These are phyloP conservation scores for Leccinellum luteum DNA, from an alignment of 768 basidiomycete species.

Conservation along the genomic window DNA sequence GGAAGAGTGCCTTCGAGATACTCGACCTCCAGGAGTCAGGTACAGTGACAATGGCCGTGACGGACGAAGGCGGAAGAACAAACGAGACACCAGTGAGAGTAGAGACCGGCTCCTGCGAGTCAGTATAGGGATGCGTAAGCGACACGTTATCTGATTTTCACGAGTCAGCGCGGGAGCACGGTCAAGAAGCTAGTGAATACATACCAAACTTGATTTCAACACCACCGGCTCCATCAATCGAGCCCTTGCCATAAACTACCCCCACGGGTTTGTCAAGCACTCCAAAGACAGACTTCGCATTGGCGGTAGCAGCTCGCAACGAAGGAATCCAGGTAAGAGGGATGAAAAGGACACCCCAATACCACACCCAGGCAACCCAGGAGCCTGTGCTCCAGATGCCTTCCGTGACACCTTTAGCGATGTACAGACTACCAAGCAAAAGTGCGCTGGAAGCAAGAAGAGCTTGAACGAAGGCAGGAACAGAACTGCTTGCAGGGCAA, in stretches of 20 bases:
- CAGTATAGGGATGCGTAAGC: constrained; percentile 67
- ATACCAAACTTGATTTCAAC: constrained; percentile 87
- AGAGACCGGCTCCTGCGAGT: constrained; percentile 50
- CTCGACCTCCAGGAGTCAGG: constrained; percentile 83
- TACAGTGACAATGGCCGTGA: constrained; percentile 88
- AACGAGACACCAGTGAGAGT: constrained; percentile 81
- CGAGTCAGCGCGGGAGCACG: neutral
- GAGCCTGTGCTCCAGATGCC: constrained; percentile 28
- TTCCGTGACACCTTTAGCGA: constrained; percentile 28
- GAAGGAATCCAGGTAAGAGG: constrained; percentile 30
- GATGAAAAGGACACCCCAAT: constrained; percentile 36
- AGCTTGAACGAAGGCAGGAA: constrained; percentile 55
- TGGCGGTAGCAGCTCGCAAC: constrained; percentile 73
- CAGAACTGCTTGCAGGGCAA: constrained; percentile 1
- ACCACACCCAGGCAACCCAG: constrained; percentile 31
- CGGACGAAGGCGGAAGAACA: constrained; percentile 80
- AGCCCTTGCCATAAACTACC: constrained; percentile 77
- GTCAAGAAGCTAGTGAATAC: constrained; percentile 17
- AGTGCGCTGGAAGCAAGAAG: constrained; percentile 80
- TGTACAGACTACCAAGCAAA: constrained; percentile 55
- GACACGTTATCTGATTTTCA: constrained; percentile 64
- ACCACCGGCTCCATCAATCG: constrained; percentile 65
- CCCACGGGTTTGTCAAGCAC: constrained; percentile 81
- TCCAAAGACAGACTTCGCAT: constrained; percentile 75
- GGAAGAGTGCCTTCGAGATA: constrained; percentile 81